phyloP scores from a whole-genome alignment of 2,329 filamentous ascomycete genomes.

The Trichoderma gracile region DNA sequence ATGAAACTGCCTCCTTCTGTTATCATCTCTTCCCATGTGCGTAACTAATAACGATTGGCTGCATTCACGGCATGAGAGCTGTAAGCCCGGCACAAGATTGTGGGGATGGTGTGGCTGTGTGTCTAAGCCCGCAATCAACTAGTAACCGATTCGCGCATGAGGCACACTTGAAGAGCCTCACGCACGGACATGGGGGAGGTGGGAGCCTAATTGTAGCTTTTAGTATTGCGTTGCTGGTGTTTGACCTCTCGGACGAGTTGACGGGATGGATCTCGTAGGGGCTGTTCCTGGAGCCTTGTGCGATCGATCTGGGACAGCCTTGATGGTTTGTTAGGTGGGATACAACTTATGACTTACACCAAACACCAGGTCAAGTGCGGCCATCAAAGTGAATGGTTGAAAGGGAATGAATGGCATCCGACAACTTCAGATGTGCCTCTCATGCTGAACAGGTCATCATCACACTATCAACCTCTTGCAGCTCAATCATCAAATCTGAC shows the following conservation, averaged over 20 bases:
- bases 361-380: no score
- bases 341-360: no score
- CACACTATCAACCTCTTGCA: no score
- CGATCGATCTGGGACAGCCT: background rate
- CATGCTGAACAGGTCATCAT: no score
- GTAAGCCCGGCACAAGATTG: background rate
- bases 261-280: background rate
- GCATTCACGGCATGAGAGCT: background rate
- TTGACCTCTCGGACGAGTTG: background rate
- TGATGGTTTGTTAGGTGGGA: background rate
- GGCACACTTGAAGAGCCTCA: slow-evolving; percentile 19
- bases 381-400: no score
- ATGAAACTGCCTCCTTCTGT: background rate
- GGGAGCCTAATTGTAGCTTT: background rate
- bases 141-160: background rate
- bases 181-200: background rate
- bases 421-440: no score
- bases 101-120: slow-evolving; percentile 22
- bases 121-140: background rate
- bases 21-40: background rate
- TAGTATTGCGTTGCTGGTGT: background rate
- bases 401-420: no score
- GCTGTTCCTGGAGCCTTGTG: background rate
- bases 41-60: background rate
- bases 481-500: no score